A percentile compares a stretch with the other conserved stretches of the same genome.
These are phyloP conservation scores for Effrenium voratum DNA, from an alignment of 73 alveolate species.

Conservation along the genomic window DNA sequence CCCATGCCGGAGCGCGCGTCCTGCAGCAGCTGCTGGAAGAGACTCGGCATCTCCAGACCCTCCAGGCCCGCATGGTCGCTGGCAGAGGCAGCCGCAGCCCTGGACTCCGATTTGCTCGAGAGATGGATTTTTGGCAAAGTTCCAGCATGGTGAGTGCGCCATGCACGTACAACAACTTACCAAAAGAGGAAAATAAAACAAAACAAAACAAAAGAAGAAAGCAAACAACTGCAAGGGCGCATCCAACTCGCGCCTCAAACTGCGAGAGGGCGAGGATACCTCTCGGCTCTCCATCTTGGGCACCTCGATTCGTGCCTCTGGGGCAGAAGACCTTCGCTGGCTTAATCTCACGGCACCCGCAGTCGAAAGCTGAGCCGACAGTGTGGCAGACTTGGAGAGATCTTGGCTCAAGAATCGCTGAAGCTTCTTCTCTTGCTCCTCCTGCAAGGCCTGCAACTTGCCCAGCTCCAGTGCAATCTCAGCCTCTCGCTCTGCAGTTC, in stretches of 20 bases:
- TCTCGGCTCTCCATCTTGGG: background rate
- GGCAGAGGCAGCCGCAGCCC: slow-evolving; percentile 26
- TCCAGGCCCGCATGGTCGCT: slow-evolving; percentile 17
- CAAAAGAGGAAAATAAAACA: too few relatives aligned
- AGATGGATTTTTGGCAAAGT: too few relatives aligned
- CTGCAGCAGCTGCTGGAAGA: slow-evolving; percentile 33
- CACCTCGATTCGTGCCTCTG: background rate
- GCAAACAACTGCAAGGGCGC: too few relatives aligned
- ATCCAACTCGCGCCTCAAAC: too few relatives aligned
- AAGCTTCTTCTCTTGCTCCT: slow-evolving; percentile 56
- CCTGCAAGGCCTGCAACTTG: slow-evolving; percentile 35
- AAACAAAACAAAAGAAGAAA: too few relatives aligned
- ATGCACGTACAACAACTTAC: too few relatives aligned
- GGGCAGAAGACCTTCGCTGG: background rate
- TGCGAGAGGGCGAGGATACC: background rate
- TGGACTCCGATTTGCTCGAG: background rate
- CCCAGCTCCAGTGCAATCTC: slow-evolving; percentile 39
- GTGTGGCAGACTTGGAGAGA: too few relatives aligned
- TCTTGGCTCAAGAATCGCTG: slow-evolving; percentile 6
- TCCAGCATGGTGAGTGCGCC: too few relatives aligned
- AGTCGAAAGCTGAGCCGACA: too few relatives aligned
- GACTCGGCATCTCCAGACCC: background rate
- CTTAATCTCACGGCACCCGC: too few relatives aligned
- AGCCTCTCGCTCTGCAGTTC: background rate
- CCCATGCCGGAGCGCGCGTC: background rate